These are phyloP conservation scores for Aspergillus quadrilineatus DNA, from an alignment of 2,329 filamentous ascomycete species.

Conservation along the genomic window DNA sequence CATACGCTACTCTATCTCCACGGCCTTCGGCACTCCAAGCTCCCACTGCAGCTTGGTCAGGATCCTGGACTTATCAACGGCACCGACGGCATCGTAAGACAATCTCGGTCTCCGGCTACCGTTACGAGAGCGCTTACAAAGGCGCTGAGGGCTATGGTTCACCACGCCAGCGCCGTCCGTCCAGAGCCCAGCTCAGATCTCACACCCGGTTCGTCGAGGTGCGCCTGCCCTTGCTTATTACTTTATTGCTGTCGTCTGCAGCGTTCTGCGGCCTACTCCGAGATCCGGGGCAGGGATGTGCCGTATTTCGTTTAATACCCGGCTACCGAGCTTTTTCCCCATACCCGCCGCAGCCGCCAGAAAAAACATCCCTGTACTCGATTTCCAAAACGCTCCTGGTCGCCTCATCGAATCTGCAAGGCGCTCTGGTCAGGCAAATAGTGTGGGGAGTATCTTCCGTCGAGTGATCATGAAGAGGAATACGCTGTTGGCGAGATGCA, in stretches of 20 bases:
- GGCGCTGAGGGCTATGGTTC: no score
- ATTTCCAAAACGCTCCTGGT: not conserved
- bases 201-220: not conserved
- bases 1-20: conserved; percentile 10
- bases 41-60: not conserved
- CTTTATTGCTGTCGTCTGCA: not conserved
- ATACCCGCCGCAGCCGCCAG: conserved; percentile 20
- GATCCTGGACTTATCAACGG: not conserved
- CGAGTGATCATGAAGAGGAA: not conserved
- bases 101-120: not conserved
- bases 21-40: not conserved
- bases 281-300: conserved; percentile 1
- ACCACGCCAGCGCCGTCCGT: no score
- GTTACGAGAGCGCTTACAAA: not conserved
- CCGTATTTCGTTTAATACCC: conserved; percentile 1
- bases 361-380: conserved; percentile 1
- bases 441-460: not conserved
- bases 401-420: not conserved
- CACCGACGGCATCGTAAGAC: not conserved
- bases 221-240: not conserved
- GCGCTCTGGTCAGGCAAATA: not conserved
- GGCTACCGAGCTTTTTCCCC: conserved; percentile 1
- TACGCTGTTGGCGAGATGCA: not conserved
- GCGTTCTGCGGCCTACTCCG: conserved; percentile 6
- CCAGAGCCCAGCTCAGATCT: not conserved